phyloP scores from a whole-genome alignment of 495 filamentous ascomycete species.

The Aspergillus sclerotioniger region DNA sequence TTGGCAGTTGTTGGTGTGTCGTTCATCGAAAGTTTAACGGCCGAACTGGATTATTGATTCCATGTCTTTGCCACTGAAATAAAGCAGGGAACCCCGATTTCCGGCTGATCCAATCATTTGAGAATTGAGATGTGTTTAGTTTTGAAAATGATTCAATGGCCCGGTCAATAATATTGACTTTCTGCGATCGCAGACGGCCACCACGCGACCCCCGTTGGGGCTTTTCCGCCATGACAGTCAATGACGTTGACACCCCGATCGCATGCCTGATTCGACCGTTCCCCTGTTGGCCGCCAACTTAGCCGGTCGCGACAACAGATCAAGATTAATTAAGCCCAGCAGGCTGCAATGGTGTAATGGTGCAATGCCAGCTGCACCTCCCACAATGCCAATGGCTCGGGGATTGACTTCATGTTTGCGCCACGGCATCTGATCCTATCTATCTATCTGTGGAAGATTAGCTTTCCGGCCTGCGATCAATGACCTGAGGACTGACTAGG shows the following conservation, averaged over 20 bases:
- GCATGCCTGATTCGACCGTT: background rate
- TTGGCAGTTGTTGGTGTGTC: background rate
- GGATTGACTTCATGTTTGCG: conserved; percentile 21
- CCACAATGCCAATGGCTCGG: background rate
- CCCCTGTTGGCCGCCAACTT: background rate
- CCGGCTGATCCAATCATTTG: background rate
- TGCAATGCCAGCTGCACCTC: background rate
- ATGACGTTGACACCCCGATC: conserved; percentile 7
- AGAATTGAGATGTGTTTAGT: background rate
- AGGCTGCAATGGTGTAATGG: background rate
- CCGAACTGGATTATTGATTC: background rate
- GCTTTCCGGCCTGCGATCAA: conserved; percentile 9
- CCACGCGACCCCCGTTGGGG: background rate
- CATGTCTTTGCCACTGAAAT: conserved; percentile 1
- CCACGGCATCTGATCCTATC: conserved; percentile 7
- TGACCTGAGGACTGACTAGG: conserved; percentile 10
- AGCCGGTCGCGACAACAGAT: background rate
- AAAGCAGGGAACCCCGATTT: background rate
- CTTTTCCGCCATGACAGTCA: conserved; percentile 2
- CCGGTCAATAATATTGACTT: background rate
- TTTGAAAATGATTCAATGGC: background rate
- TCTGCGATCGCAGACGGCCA: background rate
- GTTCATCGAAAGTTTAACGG: background rate
- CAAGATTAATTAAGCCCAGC: background rate
- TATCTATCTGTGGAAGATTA: conserved; percentile 5